Evolutionary conservation across 139 green algal species (phyloP), one percentile per base, ranked within the genome.

Genomic region (Chlorokybus atmophyticus): DNA sequence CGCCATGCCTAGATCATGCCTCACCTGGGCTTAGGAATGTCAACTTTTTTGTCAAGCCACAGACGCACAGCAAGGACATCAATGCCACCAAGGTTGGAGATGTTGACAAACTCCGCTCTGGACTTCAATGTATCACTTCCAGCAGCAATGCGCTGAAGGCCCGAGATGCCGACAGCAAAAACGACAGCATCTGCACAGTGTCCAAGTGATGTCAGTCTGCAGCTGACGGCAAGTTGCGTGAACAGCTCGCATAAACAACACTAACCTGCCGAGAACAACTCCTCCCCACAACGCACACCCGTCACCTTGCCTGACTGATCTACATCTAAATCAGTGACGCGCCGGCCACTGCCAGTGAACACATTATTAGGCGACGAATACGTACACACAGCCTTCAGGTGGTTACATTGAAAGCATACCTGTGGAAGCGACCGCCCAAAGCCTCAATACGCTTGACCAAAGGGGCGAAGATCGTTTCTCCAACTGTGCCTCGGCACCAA

Each of bases 31-130:
- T n/a, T n/a, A n/a, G n/a, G n/a, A 10, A 44, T 21, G 35, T 24
- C 19, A 28, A 73, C 60, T 50, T 60, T 74, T 5, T 35, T 25
- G 27, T 74, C 60, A 7, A 74, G 39, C 66, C 66, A 74, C 52
- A 74, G 50, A 3, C 66, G 56, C 27, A 73, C 66, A 30, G 66
- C 65, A 19, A 75, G 50, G 40, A 67, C 42, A 29, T 76, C 70
- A 10, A 67, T 19, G 1, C 40, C 59, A 2, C 29, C 29, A 19
- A 67, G 40, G 21, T 67, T 67, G 17, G 59, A 30, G 19, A 44
- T 65, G 26, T 44, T 42, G 3, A 48, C 42, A 57, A 65, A 58
- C 42, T 65, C 57, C 7, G 41, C 8, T 3, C 57, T 41, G 5
- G 5, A 30, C 3, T 25, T 57, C 4, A 65, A 44, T 44, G 51